Evolutionary conservation across 2,329 filamentous ascomycete species (phyloP).

Genomic region (Beauveria sp.): DNA sequence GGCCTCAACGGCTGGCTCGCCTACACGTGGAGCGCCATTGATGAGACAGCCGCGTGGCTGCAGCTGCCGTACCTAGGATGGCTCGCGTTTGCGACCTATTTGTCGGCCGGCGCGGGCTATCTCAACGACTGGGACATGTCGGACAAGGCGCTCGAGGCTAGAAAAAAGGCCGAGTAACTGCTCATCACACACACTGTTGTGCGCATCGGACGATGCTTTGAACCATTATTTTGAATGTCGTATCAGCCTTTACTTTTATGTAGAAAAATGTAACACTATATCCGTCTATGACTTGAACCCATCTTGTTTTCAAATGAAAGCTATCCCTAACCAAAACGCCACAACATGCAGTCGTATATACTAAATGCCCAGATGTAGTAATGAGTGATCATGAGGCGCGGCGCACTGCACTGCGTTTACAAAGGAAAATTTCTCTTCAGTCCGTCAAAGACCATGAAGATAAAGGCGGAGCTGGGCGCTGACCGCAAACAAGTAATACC

Average conservation of each 20-base stretch:
- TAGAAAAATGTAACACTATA: constrained; percentile 2
- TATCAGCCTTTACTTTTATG: not conserved
- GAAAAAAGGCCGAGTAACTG: not conserved
- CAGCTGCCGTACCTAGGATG: constrained; percentile 78
- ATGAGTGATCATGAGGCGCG: not conserved
- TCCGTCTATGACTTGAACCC: not conserved
- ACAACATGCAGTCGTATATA: constrained; percentile 5
- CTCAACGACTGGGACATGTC: constrained; percentile 61
- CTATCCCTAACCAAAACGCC: constrained; percentile 1
- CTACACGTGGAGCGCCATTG: constrained; percentile 68
- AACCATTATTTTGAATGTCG: not conserved
- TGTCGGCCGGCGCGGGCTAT: constrained; percentile 61
- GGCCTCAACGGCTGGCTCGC: constrained; percentile 67
- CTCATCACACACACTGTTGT: too few relatives aligned
- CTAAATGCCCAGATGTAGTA: not conserved
- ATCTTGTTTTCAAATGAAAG: not conserved
- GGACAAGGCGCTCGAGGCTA: not conserved
- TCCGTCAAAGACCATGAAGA: constrained; percentile 91
- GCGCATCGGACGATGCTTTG: not conserved
- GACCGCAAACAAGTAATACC: constrained; percentile 85
- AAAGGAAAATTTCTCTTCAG: constrained; percentile 62
- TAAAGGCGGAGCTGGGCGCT: constrained; percentile 94
- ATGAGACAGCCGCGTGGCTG: constrained; percentile 63
- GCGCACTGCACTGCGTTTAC: constrained; percentile 17
- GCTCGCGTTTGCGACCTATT: constrained; percentile 81